phyloP scores from a whole-genome alignment of 2,329 filamentous ascomycete genomes.

The Camillea tinctor region DNA sequence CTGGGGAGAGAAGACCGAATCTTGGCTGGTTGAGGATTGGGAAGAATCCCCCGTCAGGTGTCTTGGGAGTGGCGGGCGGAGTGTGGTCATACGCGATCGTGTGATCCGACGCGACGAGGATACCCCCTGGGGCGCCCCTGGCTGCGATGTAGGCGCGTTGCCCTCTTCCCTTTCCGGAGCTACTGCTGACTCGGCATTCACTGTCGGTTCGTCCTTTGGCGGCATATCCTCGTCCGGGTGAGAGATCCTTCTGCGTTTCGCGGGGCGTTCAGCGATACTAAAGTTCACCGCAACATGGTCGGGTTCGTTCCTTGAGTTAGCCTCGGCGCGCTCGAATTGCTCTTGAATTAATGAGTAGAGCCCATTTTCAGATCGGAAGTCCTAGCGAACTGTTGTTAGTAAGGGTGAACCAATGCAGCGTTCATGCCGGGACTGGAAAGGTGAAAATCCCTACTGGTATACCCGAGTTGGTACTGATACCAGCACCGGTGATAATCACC shows the following conservation, averaged over 20 bases:
- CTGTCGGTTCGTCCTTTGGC: constrained; percentile 32
- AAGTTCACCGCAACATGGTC: constrained; percentile 26
- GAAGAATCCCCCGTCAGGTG: constrained; percentile 24
- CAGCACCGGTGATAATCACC: constrained; percentile 70
- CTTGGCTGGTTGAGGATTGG: constrained; percentile 24
- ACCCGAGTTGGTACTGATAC: constrained; percentile 73
- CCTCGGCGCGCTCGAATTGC: constrained; percentile 57
- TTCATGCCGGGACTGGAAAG: not conserved
- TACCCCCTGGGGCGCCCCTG: not conserved
- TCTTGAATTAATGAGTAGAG: constrained; percentile 71
- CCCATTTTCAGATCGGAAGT: constrained; percentile 71
- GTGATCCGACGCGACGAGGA: constrained; percentile 21
- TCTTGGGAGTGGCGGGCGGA: constrained; percentile 23
- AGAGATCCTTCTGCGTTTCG: constrained; percentile 26
- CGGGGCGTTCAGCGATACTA: constrained; percentile 28
- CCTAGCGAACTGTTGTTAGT: constrained; percentile 41
- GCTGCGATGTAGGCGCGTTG: not conserved
- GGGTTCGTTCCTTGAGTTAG: constrained; percentile 27
- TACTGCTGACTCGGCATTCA: constrained; percentile 8
- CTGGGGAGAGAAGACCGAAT: constrained; percentile 25
- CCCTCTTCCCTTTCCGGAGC: constrained; percentile 3
- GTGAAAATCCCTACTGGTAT: constrained; percentile 61
- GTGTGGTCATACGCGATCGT: constrained; percentile 20
- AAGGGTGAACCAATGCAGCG: constrained; percentile 17
- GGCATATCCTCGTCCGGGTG: constrained; percentile 20